Evolutionary conservation across 495 filamentous ascomycete species (phyloP).

Genomic region (Lentithecium fluviatile): DNA sequence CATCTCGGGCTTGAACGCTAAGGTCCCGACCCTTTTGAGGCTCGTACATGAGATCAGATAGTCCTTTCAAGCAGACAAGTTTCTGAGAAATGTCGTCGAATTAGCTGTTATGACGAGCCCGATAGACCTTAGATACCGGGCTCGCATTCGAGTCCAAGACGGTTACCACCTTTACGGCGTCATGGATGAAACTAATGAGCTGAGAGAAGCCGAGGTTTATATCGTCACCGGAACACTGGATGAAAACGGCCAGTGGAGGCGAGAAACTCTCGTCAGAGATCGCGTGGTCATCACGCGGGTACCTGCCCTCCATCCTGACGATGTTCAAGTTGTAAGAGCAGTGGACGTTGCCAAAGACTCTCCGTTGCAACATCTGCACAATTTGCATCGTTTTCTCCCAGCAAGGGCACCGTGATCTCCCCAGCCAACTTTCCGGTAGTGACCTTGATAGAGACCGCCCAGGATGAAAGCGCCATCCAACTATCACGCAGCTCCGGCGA

Average conservation of each 20-base stretch:
- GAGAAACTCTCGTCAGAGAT: neutral
- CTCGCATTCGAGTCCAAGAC: conserved; percentile 66
- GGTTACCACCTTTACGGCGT: conserved; percentile 74
- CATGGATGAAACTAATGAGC: conserved; percentile 74
- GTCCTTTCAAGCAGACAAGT: conserved; percentile 62
- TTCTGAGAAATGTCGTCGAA: conserved; percentile 65
- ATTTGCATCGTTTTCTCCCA: conserved; percentile 78
- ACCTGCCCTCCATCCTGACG: conserved; percentile 77
- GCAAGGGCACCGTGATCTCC: conserved; percentile 67
- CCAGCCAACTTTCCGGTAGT: conserved; percentile 73
- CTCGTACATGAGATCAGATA: conserved; percentile 51
- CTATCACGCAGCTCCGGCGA: conserved; percentile 58
- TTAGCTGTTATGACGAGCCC: conserved; percentile 62
- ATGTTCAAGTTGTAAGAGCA: conserved; percentile 64
- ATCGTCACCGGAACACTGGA: conserved; percentile 32
- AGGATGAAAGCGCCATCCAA: conserved; percentile 56
- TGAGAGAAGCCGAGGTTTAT: conserved; percentile 68
- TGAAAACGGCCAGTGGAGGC: neutral
- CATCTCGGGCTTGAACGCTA: conserved; percentile 34
- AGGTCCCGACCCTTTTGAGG: neutral
- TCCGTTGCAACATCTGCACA: conserved; percentile 58
- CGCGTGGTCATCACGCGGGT: conserved; percentile 63
- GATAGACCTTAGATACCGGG: conserved; percentile 70
- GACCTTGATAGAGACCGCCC: conserved; percentile 74
- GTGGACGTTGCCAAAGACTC: conserved; percentile 56